These are phyloP conservation scores for Neoboletus subvelutipes DNA, from an alignment of 768 basidiomycete genomes.

Conservation along the genomic window DNA sequence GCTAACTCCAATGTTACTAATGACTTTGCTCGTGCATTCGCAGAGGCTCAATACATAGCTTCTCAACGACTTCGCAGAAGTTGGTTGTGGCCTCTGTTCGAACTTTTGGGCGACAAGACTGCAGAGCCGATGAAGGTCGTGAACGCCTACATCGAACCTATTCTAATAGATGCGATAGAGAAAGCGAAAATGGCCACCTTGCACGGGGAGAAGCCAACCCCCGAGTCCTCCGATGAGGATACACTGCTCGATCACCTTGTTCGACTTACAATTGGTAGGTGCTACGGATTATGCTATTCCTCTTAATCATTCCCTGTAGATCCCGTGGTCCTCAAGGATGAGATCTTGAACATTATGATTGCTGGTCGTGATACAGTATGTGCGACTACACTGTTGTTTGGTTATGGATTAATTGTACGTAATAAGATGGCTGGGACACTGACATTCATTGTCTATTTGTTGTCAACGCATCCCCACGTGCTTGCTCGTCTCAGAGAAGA, in stretches of 20 bases:
- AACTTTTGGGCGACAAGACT: conserved; percentile 48
- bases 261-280: conserved; percentile 42
- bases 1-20: conserved; percentile 35
- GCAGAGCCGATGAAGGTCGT: conserved; percentile 51
- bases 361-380: conserved; percentile 32
- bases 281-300: conserved; percentile 21
- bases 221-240: conserved; percentile 40
- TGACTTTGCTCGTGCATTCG: conserved; percentile 50
- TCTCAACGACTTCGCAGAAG: conserved; percentile 43
- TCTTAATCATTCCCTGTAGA: conserved; percentile 17
- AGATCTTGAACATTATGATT: conserved; percentile 37
- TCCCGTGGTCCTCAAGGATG: conserved; percentile 29
- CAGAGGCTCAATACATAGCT: conserved; percentile 45
- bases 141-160: conserved; percentile 51
- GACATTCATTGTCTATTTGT: conserved; percentile 40
- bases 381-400: not conserved
- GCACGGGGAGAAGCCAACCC: conserved; percentile 23
- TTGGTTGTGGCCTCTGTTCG: conserved; percentile 54
- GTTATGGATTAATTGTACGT: not conserved
- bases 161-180: conserved; percentile 42
- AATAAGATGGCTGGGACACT: conserved; percentile 41
- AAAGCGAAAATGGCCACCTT: conserved; percentile 33
- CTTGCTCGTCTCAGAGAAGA: conserved; percentile 51
- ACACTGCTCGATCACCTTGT: conserved; percentile 60
- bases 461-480: conserved; percentile 51